These are phyloP conservation scores for Ocimum tenuiflorum DNA, from an alignment of 257 asterid species.

Conservation along the genomic window DNA sequence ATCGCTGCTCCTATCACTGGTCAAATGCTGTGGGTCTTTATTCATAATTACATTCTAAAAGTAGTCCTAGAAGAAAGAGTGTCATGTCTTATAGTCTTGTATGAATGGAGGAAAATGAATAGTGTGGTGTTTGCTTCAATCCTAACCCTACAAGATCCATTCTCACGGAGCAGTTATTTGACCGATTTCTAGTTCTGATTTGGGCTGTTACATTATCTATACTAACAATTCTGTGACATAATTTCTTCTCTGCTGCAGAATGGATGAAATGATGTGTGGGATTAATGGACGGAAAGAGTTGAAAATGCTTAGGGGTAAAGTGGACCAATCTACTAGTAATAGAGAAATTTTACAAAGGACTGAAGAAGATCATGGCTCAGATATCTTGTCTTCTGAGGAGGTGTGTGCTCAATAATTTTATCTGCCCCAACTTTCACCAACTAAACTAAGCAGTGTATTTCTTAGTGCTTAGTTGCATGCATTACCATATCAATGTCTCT, in stretches of 20 bases:
- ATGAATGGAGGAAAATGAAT: conserved; percentile 10
- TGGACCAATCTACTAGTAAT: conserved; percentile 37
- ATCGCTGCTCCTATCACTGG: background rate
- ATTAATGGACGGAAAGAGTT: conserved; percentile 63
- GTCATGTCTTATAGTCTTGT: conserved; percentile 2
- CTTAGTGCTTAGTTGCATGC: too few species aligned
- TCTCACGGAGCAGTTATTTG: background rate
- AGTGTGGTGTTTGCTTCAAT: background rate
- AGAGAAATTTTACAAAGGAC: conserved; percentile 37
- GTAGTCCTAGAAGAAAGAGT: background rate
- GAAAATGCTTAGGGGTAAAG: conserved; percentile 46
- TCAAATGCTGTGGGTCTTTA: background rate
- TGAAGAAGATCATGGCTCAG: conserved; percentile 35
- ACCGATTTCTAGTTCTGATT: conserved; percentile 8
- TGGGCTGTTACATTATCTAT: conserved; percentile 5
- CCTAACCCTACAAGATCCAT: background rate
- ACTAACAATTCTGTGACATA: conserved; percentile 6
- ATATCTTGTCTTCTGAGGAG: conserved; percentile 51
- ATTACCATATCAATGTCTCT: too few species aligned
- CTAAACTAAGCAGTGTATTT: background rate
- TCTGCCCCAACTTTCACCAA: conserved; percentile 9
- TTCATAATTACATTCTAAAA: conserved; percentile 1
- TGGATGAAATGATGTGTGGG: conserved; percentile 93
- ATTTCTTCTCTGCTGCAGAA: conserved; percentile 43
- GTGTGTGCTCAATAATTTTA: conserved; percentile 31